A percentile compares a stretch with the other conserved stretches of the same genome.
These are phyloP conservation scores for Penicillium sp. DNA, from an alignment of 2,329 filamentous ascomycete species.

Conservation along the genomic window DNA sequence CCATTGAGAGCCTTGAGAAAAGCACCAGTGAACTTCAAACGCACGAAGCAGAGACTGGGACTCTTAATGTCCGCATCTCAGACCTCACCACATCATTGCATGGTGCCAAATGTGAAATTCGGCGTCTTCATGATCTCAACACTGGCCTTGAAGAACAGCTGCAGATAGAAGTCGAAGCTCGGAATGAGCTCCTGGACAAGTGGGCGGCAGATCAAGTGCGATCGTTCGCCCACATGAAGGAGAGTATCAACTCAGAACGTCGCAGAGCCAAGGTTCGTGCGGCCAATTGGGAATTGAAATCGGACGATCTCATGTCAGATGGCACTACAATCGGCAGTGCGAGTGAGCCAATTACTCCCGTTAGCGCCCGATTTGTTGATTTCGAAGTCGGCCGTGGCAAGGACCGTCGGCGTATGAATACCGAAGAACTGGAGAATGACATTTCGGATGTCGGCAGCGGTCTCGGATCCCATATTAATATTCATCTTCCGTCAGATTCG, in stretches of 20 bases:
- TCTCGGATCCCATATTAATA: constrained; percentile 17
- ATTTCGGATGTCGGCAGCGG: constrained; percentile 16
- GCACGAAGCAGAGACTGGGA: constrained; percentile 38
- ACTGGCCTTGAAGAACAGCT: constrained; percentile 39
- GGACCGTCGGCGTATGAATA: constrained; percentile 40
- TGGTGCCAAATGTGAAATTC: constrained; percentile 34
- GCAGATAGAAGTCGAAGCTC: constrained; percentile 37
- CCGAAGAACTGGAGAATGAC: constrained; percentile 34
- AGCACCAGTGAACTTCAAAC: constrained; percentile 21
- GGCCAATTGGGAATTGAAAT: constrained; percentile 42
- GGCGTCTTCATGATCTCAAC: constrained; percentile 37
- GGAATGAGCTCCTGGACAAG: constrained; percentile 33
- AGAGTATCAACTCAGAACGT: constrained; percentile 40
- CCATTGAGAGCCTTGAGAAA: constrained; percentile 24
- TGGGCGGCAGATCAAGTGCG: constrained; percentile 35
- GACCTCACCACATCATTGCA: constrained; percentile 42
- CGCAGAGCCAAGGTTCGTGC: constrained; percentile 40
- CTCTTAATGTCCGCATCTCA: constrained; percentile 43
- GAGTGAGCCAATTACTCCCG: constrained; percentile 45
- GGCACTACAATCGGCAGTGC: constrained; percentile 21
- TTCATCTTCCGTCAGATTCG: constrained; percentile 27
- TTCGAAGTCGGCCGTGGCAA: constrained; percentile 42
- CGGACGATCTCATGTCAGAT: constrained; percentile 37
- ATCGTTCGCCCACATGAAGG: constrained; percentile 35
- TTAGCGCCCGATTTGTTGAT: constrained; percentile 43